Evolutionary conservation across 345 rosid species (phyloP), one percentile per base, ranked within the genome.

Genomic region (Laguncularia racemosa): DNA sequence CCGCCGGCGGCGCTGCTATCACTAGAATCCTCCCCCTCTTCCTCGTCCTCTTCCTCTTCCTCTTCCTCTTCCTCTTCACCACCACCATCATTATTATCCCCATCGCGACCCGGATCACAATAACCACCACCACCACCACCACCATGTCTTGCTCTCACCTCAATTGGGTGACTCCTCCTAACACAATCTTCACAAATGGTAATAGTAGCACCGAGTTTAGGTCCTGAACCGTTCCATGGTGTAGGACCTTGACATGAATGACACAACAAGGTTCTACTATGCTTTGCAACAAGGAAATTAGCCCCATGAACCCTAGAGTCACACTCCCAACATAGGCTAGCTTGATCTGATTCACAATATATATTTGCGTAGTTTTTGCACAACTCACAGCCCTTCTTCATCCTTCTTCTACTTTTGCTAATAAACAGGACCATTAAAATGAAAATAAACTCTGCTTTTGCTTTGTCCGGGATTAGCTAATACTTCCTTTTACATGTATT

Each of bases 281-380:
- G 91, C 52, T 76, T 73, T 2, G 85, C 83, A 0, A 72, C 85
- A 18, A 84, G 76, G 59, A 84, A 84, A 67, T 84, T 84, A 8
- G 83, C 85, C 3, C 78, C 74, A 28, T 84, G 87, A 48, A 84
- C 81, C 50, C 54, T 67, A 20, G 59, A 23, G 59, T 84, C 91
- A 50, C 91, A 84, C 48, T 60, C 65, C 91, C 85, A 79, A 61
- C 91, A 84, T 9, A 84, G 73, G 58, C 50, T 71, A 13, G 91
- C 87, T 52, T 61, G 72, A 59, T 84, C 91, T 14, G 85, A 69
- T 44, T 76, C 78, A 52, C 91, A 84, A 70, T 58, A 77, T 38
- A 63, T 66, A 55, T 62, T 79, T 9, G 83, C 91, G 0, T 45
- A 48, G 17, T 55, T 63, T 44, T 67, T 60, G 68, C 91, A 84